These are phyloP conservation scores for Albifimbria verrucaria DNA, from an alignment of 2,329 filamentous ascomycete genomes.

Conservation along the genomic window DNA sequence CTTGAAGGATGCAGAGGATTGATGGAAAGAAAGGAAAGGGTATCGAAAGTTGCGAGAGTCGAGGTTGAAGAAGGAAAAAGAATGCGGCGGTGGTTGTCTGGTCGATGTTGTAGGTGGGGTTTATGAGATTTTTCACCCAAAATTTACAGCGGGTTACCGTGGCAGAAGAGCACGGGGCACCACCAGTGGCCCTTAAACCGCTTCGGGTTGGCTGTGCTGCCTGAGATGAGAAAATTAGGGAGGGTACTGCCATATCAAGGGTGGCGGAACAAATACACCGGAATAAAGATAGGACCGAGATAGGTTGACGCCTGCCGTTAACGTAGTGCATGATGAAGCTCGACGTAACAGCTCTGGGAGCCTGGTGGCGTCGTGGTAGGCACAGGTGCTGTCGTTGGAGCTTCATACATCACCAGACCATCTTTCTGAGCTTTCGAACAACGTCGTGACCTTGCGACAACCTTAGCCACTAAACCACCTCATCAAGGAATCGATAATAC, in stretches of 20 bases:
- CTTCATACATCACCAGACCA: conserved; percentile 5
- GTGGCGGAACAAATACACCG: conserved; percentile 10
- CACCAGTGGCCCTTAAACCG: conserved; percentile 1
- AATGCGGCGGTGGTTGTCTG: conserved; percentile 28
- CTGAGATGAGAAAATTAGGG: conserved; percentile 10
- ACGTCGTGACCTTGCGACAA: conserved; percentile 9
- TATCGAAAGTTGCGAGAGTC: conserved; percentile 24
- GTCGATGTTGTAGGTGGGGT: conserved; percentile 37
- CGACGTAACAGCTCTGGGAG: conserved; percentile 38
- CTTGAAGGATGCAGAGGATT: conserved; percentile 32
- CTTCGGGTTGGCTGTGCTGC: not conserved
- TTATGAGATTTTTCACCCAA: conserved; percentile 36
- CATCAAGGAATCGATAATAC: no score
- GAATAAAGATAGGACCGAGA: conserved; percentile 13
- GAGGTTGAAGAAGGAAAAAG: conserved; percentile 25
- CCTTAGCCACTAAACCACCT: no score
- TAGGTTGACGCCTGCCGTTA: no score
- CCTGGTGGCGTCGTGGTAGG: conserved; percentile 17
- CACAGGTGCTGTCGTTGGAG: conserved; percentile 3
- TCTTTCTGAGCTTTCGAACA: conserved; percentile 6
- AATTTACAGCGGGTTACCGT: conserved; percentile 20
- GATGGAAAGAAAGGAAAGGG: conserved; percentile 16
- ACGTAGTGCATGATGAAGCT: conserved; percentile 14
- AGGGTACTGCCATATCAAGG: not conserved
- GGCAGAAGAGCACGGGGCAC: conserved; percentile 13